These are phyloP conservation scores for Tetradesmus lagerheimii DNA, from an alignment of 139 green algal genomes.

Conservation along the genomic window DNA sequence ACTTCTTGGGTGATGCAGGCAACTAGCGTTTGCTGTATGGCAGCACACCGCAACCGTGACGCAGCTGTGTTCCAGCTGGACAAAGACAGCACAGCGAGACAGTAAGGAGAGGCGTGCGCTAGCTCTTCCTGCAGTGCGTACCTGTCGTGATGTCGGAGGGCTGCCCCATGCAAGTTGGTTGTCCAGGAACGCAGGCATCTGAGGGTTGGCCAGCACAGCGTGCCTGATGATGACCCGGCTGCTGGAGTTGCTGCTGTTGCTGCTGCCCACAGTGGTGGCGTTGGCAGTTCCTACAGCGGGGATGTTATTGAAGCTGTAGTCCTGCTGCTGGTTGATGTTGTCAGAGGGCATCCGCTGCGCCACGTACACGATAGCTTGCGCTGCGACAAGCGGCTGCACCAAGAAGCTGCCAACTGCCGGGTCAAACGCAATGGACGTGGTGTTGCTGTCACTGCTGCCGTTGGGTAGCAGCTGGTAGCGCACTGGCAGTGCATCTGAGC, in stretches of 20 bases:
- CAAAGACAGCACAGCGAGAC: neutral
- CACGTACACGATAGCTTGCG: conserved; percentile 51
- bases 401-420: neutral
- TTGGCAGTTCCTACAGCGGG: conserved; percentile 21
- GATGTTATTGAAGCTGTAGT: conserved; percentile 74
- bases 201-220: conserved; percentile 56
- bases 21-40: too few species aligned
- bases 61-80: neutral
- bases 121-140: neutral
- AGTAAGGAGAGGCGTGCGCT: too few species aligned
- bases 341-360: conserved; percentile 30
- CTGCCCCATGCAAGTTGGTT: conserved; percentile 71
- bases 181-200: conserved; percentile 67
- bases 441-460: neutral
- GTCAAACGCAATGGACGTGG: neutral
- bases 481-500: neutral
- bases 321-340: conserved; percentile 63
- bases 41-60: too few species aligned
- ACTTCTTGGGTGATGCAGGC: too few species aligned
- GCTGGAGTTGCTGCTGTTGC: neutral
- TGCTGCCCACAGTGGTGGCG: neutral
- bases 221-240: conserved; percentile 61
- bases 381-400: neutral
- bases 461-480: conserved; percentile 31
- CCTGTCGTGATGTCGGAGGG: conserved; percentile 39